Evolutionary conservation across 176 grass and related monocot genomes (phyloP).

Genomic region (Ampelocalamus luodianensis): DNA sequence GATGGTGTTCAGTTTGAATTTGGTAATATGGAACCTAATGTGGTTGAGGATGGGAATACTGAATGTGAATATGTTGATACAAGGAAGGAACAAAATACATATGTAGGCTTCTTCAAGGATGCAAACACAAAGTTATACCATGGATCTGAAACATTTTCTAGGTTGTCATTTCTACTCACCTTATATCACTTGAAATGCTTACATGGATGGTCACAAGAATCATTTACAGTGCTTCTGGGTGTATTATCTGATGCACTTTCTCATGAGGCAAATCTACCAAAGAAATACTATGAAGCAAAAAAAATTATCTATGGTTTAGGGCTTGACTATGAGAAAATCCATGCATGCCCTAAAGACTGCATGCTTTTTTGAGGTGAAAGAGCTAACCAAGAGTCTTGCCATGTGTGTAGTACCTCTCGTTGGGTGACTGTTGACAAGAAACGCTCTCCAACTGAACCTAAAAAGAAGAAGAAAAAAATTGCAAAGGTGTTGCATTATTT

Average conservation of each 20-base stretch:
- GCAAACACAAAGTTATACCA: not conserved
- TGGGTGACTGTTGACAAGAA: not conserved
- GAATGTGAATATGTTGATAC: not conserved
- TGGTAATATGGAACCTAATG: not conserved
- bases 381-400: not conserved
- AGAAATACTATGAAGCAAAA: conserved; percentile 19
- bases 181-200: not conserved
- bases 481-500: conserved; percentile 47
- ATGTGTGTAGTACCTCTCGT: not conserved
- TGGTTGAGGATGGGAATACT: not conserved
- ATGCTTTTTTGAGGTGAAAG: not conserved
- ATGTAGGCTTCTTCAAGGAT: not conserved
- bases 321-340: conserved; percentile 6
- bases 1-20: not conserved
- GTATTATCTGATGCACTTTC: not conserved
- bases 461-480: not conserved
- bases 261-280: not conserved
- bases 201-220: not conserved
- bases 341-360: conserved; percentile 44
- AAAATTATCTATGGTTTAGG: conserved; percentile 4
- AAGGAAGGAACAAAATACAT: not conserved
- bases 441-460: accelerated
- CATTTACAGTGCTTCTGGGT: not conserved
- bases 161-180: not conserved
- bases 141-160: not conserved